Percentiles rank a stretch among this genome's conserved stretches.
Conservation (phyloP, 78 protist species). For the Dictyostelium intermedium region DNA sequence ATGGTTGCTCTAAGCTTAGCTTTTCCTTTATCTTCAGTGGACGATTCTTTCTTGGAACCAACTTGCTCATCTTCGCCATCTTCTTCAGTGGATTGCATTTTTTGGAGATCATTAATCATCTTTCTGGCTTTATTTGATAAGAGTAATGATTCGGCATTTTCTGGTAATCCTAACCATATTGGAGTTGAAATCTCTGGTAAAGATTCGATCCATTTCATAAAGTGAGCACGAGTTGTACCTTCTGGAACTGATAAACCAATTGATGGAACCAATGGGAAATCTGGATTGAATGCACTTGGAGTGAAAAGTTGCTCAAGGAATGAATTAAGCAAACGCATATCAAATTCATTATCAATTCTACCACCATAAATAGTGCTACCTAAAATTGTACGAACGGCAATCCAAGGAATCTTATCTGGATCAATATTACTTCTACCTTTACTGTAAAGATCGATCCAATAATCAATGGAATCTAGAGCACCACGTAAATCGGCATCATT, state of each 20-base stretch:
- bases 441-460: constrained; percentile 91
- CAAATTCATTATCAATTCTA: constrained; percentile 96
- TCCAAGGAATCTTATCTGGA: constrained; percentile 93
- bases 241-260: constrained; percentile 51
- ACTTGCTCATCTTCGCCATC: constrained; percentile 41
- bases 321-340: constrained; percentile 85
- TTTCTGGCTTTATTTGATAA: constrained; percentile 46
- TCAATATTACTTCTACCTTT: constrained; percentile 67
- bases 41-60: neutral
- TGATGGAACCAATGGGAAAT: constrained; percentile 60
- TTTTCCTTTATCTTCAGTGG: constrained; percentile 66
- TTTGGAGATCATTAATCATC: constrained; percentile 19
- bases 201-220: constrained; percentile 77
- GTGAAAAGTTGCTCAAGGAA: constrained; percentile 88
- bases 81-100: constrained; percentile 73
- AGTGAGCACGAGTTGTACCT: constrained; percentile 70
- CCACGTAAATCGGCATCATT: constrained; percentile 91
- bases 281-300: constrained; percentile 64
- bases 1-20: constrained; percentile 25
- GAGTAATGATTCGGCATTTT: constrained; percentile 86
- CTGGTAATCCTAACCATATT: constrained; percentile 94
- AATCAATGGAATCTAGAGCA: constrained; percentile 93
- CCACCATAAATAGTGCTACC: constrained; percentile 92
- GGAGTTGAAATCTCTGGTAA: constrained; percentile 89
- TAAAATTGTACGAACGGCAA: constrained; percentile 88